Conservation (phyloP, 345 rosid species). For the Litchi chinensis region DNA sequence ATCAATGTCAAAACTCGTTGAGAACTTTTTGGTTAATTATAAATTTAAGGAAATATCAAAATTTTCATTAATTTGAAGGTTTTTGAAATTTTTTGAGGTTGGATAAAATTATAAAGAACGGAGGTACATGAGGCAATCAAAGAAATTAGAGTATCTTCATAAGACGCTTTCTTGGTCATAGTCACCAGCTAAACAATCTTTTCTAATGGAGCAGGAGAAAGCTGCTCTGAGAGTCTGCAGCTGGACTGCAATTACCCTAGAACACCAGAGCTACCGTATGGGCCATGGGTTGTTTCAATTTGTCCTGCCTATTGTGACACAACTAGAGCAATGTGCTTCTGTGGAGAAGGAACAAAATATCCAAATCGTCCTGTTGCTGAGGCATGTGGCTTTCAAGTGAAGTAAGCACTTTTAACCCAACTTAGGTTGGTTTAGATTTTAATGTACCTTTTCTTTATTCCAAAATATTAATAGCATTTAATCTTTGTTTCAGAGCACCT, state of each 20-base stretch:
- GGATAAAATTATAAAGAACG: background rate
- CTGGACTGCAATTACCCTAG: slow-evolving; percentile 74
- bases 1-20: background rate
- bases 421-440: slow-evolving; percentile 5
- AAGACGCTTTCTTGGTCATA: slow-evolving; percentile 5
- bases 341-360: slow-evolving; percentile 97
- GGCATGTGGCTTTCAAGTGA: slow-evolving; percentile 78
- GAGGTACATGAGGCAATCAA: background rate
- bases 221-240: slow-evolving; percentile 62
- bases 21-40: slow-evolving; percentile 11
- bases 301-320: slow-evolving; percentile 88
- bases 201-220: slow-evolving; percentile 61
- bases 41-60: background rate
- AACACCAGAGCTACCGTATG: slow-evolving; percentile 75
- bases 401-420: slow-evolving; percentile 46
- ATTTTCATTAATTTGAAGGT: background rate
- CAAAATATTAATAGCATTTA: slow-evolving; percentile 17
- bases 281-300: slow-evolving; percentile 89
- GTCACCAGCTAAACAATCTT: slow-evolving; percentile 6
- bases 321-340: slow-evolving; percentile 92
- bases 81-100: background rate
- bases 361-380: slow-evolving; percentile 94
- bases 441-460: background rate
- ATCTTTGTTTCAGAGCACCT: slow-evolving; percentile 54
- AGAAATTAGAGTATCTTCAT: slow-evolving; percentile 4